phyloP scores from a whole-genome alignment of 495 filamentous ascomycete species.

The Trichodelitschia bisporula region DNA sequence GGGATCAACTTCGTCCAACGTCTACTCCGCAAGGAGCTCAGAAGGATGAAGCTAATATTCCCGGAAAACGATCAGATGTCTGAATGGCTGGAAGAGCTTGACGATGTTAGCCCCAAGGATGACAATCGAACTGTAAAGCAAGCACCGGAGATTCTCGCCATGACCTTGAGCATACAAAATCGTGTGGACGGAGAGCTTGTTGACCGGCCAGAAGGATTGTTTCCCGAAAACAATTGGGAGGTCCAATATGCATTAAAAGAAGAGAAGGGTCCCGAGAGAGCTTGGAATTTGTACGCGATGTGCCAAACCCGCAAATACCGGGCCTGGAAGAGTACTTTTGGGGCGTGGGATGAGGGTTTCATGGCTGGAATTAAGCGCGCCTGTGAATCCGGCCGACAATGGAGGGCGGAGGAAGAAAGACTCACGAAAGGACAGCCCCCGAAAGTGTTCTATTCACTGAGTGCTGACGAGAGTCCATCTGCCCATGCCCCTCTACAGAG shows the following conservation, averaged over 20 bases:
- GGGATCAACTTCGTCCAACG: no score
- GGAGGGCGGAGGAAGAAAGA: constrained; percentile 23
- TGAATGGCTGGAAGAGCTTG: constrained; percentile 24
- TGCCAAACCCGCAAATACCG: background rate
- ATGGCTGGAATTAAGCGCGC: no score
- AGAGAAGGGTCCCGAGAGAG: constrained; percentile 14
- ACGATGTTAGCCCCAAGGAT: background rate
- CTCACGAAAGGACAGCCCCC: constrained; percentile 15
- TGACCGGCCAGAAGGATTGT: constrained; percentile 24
- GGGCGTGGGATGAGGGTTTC: background rate
- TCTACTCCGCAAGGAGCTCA: no score
- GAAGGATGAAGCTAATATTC: no score
- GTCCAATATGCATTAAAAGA: constrained; percentile 56
- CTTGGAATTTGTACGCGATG: constrained; percentile 22
- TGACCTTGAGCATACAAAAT: constrained; percentile 47
- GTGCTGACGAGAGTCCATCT: background rate
- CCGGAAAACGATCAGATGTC: constrained; percentile 35
- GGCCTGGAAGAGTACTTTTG: background rate
- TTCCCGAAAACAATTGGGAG: constrained; percentile 37
- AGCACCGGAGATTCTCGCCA: constrained; percentile 23
- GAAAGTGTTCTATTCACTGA: constrained; percentile 6
- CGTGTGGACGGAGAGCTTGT: constrained; percentile 43
- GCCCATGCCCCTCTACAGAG: no score
- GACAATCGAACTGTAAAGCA: background rate
- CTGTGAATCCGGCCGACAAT: constrained; percentile 18